Evolutionary conservation across 139 green algal genomes (phyloP).

Genomic region (Chlamydomonas sp.): DNA sequence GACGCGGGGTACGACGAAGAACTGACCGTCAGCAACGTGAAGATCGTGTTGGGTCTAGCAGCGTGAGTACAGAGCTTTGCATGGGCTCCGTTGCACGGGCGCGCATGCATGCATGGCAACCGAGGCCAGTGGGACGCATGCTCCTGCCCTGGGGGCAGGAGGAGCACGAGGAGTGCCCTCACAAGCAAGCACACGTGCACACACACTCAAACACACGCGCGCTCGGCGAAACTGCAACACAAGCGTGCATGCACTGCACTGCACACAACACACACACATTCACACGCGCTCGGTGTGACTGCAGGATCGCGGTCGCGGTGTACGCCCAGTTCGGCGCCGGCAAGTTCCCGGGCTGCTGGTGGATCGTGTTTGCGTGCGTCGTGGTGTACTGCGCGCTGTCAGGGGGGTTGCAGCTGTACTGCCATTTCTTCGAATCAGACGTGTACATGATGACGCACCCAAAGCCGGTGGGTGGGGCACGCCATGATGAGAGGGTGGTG

Average conservation of each 20-base stretch:
- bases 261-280: background rate
- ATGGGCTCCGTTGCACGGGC: background rate
- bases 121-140: background rate
- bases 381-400: conserved; percentile 51
- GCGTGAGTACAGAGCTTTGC: too few species aligned
- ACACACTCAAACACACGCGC: too few species aligned
- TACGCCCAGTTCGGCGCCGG: conserved; percentile 69
- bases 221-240: background rate
- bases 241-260: conserved; percentile 1
- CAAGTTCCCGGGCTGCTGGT: conserved; percentile 59
- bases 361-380: conserved; percentile 52
- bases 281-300: background rate
- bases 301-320: conserved; percentile 53
- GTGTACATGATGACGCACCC: conserved; percentile 47
- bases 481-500: background rate
- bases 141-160: background rate
- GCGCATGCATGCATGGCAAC: background rate
- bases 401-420: conserved; percentile 42
- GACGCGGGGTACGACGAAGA: conserved; percentile 53
- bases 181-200: background rate
- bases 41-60: conserved; percentile 53
- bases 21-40: conserved; percentile 56
- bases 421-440: conserved; percentile 46
- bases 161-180: background rate
- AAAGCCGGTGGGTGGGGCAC: background rate